Conservation (phyloP, 371 early-diverging fungal species). For the Paramicrosporidium saccamoebae region DNA sequence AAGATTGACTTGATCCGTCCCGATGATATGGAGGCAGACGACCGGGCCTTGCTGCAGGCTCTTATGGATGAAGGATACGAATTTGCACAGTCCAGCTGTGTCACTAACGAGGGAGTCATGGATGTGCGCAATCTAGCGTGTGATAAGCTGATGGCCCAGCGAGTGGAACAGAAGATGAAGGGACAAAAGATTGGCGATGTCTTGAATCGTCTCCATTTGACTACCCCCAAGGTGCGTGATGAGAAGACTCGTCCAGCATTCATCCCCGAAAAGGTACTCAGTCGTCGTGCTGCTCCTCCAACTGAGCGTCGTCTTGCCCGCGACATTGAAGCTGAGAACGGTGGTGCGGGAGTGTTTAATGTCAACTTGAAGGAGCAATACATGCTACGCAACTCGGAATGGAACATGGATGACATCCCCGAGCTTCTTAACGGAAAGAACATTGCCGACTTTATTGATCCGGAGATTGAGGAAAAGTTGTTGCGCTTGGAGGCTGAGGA, state of each 20-base stretch:
- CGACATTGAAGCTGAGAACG: constrained; percentile 57
- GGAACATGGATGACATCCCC: constrained; percentile 95
- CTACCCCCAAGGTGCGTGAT: constrained; percentile 56
- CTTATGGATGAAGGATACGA: constrained; percentile 30
- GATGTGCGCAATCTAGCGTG: constrained; percentile 73
- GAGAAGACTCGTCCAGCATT: constrained; percentile 37
- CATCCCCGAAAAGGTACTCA: constrained; percentile 39
- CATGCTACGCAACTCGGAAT: constrained; percentile 42
- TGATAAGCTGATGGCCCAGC: constrained; percentile 55
- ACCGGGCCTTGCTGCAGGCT: constrained; percentile 29
- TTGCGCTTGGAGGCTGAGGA: constrained; percentile 87
- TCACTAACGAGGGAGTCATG: constrained; percentile 81
- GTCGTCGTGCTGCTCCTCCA: constrained; percentile 28
- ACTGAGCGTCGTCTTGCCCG: constrained; percentile 43
- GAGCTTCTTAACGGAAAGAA: constrained; percentile 99
- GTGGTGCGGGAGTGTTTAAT: constrained; percentile 85
- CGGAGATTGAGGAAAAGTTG: constrained; percentile 81
- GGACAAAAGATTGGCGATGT: constrained; percentile 60
- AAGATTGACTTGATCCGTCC: constrained; percentile 76
- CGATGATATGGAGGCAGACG: constrained; percentile 38
- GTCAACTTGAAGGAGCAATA: constrained; percentile 70
- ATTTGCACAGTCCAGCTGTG: constrained; percentile 49
- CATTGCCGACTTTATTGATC: constrained; percentile 94
- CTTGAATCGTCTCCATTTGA: constrained; percentile 74
- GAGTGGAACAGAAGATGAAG: constrained; percentile 84